These are phyloP conservation scores for Castanea mollissima DNA, from an alignment of 306 rosid species.

Conservation along the genomic window DNA sequence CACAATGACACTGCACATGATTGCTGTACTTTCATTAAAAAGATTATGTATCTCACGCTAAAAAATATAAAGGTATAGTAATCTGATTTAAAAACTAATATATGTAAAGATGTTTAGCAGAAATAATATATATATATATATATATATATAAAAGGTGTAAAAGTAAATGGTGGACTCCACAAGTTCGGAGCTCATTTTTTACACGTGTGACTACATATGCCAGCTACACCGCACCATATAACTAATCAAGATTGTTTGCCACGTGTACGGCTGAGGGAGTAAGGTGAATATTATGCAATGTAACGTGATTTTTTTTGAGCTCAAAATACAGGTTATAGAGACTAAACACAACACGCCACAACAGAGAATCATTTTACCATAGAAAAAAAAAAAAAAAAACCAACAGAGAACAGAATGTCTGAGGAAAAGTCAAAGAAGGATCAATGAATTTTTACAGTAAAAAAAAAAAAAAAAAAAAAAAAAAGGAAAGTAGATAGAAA, in stretches of 20 bases:
- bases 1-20: not conserved
- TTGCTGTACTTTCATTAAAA: too few relatives aligned
- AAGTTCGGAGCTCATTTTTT: too few relatives aligned
- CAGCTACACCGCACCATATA: too few relatives aligned
- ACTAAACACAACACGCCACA: slow-evolving; percentile 14
- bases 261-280: slow-evolving; percentile 25
- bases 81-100: too few relatives aligned
- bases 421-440: slow-evolving; percentile 34
- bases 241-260: not conserved
- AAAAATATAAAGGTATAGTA: too few relatives aligned
- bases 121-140: too few relatives aligned
- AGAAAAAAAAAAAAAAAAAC: slow-evolving; percentile 10
- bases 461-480: slow-evolving; percentile 4
- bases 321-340: slow-evolving; percentile 21
- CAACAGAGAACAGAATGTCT: slow-evolving; percentile 45
- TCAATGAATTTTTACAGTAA: slow-evolving; percentile 23
- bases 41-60: too few relatives aligned
- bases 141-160: too few relatives aligned
- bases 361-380: slow-evolving; percentile 10
- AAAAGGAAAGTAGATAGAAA: slow-evolving; percentile 1
- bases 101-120: too few relatives aligned
- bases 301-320: slow-evolving; percentile 7
- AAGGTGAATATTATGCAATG: slow-evolving; percentile 6
- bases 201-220: too few relatives aligned
- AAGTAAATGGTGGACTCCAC: too few relatives aligned